Evolutionary conservation across 1,284 basidiomycete species (phyloP).

Genomic region (Leccinum angustisporum): DNA sequence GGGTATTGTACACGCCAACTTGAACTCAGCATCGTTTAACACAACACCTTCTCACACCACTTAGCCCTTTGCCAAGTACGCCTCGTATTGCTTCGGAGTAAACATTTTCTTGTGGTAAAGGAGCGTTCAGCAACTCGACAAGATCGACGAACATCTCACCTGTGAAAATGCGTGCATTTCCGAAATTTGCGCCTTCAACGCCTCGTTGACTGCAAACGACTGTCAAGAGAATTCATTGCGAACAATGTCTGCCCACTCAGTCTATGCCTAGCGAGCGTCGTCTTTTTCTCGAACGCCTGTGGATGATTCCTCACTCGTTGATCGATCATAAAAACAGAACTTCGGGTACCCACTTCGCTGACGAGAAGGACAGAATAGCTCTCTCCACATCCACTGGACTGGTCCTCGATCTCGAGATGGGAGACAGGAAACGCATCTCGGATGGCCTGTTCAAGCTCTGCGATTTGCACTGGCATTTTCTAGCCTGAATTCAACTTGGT

Average conservation of each 20-base stretch:
- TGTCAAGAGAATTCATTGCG: background rate
- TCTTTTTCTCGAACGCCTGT: slow-evolving; percentile 73
- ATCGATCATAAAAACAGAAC: background rate
- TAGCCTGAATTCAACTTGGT: slow-evolving; percentile 1
- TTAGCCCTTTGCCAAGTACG: slow-evolving; percentile 44
- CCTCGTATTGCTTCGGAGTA: slow-evolving; percentile 69
- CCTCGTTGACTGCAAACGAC: slow-evolving; percentile 60
- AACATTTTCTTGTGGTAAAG: slow-evolving; percentile 60
- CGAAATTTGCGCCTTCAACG: slow-evolving; percentile 69
- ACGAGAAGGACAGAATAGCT: slow-evolving; percentile 74
- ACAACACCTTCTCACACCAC: background rate
- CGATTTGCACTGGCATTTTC: slow-evolving; percentile 58
- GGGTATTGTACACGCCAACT: background rate
- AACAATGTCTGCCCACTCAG: slow-evolving; percentile 46
- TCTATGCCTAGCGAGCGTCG: slow-evolving; percentile 68
- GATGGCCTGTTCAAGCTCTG: slow-evolving; percentile 59
- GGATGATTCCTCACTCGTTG: slow-evolving; percentile 3
- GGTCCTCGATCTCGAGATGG: slow-evolving; percentile 71
- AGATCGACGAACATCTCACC: slow-evolving; percentile 41
- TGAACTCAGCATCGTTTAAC: background rate
- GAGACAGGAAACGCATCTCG: slow-evolving; percentile 56
- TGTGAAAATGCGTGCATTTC: slow-evolving; percentile 85
- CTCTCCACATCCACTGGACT: slow-evolving; percentile 76
- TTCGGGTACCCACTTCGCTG: slow-evolving; percentile 53
- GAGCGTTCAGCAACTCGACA: slow-evolving; percentile 2